Conservation (phyloP, 1,284 basidiomycete species). For the Ustilago sp. region DNA sequence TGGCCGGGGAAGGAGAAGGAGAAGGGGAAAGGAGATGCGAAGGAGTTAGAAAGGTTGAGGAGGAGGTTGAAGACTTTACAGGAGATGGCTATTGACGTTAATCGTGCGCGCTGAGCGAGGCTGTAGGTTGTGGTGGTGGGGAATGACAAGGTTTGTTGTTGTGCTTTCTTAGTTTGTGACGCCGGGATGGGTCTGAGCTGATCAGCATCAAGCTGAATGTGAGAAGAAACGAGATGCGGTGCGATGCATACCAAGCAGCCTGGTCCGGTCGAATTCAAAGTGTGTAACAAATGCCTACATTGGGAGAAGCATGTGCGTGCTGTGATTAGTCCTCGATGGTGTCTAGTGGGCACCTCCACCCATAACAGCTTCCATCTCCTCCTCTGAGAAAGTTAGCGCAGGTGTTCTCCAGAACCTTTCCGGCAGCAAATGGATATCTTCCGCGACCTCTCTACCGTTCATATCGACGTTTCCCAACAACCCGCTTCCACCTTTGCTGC, state of each 20-base stretch:
- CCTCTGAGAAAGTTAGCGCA: conserved; percentile 49
- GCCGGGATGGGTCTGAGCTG: no score
- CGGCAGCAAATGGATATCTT: conserved; percentile 52
- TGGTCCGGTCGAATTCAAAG: no score
- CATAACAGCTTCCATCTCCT: conserved; percentile 67
- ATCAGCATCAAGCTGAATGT: no score
- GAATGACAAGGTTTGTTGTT: not conserved
- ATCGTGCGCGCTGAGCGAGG: conserved; percentile 19
- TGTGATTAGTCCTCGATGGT: not conserved
- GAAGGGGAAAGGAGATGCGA: not conserved
- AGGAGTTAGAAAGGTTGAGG: conserved; percentile 30
- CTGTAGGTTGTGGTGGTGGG: conserved; percentile 8
- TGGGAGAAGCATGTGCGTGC: not conserved
- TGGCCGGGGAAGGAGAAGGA: conserved; percentile 8
- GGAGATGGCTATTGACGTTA: conserved; percentile 32
- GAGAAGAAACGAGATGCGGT: no score
- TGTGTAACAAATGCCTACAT: not conserved
- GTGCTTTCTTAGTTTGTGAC: no score
- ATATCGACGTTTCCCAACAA: conserved; percentile 26
- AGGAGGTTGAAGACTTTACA: conserved; percentile 26
- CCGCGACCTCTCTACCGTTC: conserved; percentile 36
- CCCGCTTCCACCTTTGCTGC: conserved; percentile 2
- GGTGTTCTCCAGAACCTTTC: conserved; percentile 65
- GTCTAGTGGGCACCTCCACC: conserved; percentile 35
- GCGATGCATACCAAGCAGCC: no score